Percentiles rank a stretch among this genome's conserved stretches.
Evolutionary conservation across 495 filamentous ascomycete genomes (phyloP).

Genomic region (Schizothecium vesticola): DNA sequence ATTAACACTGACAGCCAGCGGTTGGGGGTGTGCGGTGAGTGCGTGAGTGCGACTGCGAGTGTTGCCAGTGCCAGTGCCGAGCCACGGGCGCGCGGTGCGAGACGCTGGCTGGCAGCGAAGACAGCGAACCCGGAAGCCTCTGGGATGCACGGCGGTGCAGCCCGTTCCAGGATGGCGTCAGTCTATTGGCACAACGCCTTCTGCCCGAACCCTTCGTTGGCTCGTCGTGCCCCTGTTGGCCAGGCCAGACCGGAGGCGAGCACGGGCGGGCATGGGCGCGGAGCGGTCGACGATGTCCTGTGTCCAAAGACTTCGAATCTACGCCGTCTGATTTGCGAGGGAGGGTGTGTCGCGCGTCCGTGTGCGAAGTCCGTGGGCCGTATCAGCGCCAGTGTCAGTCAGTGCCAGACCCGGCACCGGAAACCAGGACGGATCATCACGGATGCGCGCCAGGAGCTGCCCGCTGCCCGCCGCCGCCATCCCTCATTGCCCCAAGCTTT

Average conservation of each 20-base stretch:
- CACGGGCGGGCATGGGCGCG: neutral
- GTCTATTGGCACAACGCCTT: conserved; percentile 15
- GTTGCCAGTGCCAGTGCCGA: neutral
- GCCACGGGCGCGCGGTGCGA: conserved; percentile 1
- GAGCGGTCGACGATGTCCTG: conserved; percentile 2
- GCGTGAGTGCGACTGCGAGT: neutral
- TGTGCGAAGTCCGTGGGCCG: conserved; percentile 14
- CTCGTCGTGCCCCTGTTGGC: neutral
- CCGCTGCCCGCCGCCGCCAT: neutral
- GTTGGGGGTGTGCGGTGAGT: conserved; percentile 10
- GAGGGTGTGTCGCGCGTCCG: conserved; percentile 21
- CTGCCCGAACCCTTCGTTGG: conserved; percentile 14
- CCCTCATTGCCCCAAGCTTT: neutral
- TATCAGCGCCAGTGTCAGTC: conserved; percentile 23
- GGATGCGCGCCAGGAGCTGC: conserved; percentile 2
- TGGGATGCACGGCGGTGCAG: conserved; percentile 7
- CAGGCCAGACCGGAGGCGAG: neutral
- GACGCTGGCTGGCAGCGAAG: neutral
- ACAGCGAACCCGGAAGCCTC: neutral
- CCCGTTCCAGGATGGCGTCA: conserved; percentile 13
- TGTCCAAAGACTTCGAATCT: conserved; percentile 14
- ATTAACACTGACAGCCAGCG: conserved; percentile 18
- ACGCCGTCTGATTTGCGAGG: conserved; percentile 18
- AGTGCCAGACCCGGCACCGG: conserved; percentile 16
- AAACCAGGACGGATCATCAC: conserved; percentile 11